Evolutionary conservation across 129 eudicot genomes (phyloP).

Genomic region (Silybum marianum): DNA sequence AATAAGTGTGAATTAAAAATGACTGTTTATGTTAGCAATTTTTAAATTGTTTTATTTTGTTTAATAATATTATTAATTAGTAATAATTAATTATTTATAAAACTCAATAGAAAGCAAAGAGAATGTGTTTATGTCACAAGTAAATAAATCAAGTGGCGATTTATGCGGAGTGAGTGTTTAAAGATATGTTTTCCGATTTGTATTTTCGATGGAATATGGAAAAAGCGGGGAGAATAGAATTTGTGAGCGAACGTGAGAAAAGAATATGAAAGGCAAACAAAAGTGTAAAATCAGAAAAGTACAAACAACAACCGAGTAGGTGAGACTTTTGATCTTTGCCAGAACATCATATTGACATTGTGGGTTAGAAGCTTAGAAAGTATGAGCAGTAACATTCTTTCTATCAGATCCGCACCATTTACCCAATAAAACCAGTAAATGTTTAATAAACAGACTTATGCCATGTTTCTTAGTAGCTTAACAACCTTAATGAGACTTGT

Average conservation of each 20-base stretch:
- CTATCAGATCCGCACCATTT: no score
- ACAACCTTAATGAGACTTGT: no score
- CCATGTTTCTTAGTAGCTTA: no score
- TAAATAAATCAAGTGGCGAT: neutral
- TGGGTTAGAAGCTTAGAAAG: no score
- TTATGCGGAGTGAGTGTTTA: neutral
- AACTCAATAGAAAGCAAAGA: neutral
- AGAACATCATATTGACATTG: no score
- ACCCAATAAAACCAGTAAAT: no score
- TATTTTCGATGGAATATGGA: neutral
- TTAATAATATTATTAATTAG: neutral
- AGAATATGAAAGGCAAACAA: neutral
- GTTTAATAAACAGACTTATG: no score
- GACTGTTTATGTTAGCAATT: neutral
- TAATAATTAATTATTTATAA: neutral
- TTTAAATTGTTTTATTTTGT: neutral
- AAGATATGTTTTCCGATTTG: neutral
- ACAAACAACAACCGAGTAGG: no score
- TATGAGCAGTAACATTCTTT: no score
- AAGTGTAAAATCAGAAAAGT: no score
- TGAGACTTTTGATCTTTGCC: neutral
- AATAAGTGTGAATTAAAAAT: neutral
- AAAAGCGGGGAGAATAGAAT: neutral
- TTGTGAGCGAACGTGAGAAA: neutral
- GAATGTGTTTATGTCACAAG: neutral